Base-by-base conservation (phyloP, 75 land plant species). In the Selaginella tamariscina region DNA sequence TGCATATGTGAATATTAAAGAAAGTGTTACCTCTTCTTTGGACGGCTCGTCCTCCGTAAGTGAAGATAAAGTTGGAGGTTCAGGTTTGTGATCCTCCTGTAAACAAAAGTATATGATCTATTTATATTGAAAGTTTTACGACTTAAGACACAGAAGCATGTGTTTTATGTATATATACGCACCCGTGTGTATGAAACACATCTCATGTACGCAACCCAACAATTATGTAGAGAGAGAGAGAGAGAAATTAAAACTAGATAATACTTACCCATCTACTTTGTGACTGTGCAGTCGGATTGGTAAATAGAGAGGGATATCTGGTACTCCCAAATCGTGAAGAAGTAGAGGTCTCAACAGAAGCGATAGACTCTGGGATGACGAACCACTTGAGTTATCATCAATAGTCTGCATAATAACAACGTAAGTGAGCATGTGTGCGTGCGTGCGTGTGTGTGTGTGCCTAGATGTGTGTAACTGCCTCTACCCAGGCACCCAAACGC, bases 361-460 rank as follows among this genome's bases (percentile, higher is more conserved):
- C 86, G 21, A 80, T 74, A 74, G 98, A 94, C 27, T 87, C 98
- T 54, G 98, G 98, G 98, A 94, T 44, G 98, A 94, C 63, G 85
- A 24, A 27, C 96, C 98, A 69, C 88, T 85, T 56, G 96, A 90
- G 32, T 81, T 79, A 27, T 67, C 84, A 74, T 86, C 98, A 66
- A 79, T 86, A 74, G 86, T 93, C 98, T 93, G 81, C 0, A 74
- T 30, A 64, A 20, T 23, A 23, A 5, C 2, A 1, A 69, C n/a
- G 15, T 11, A 1, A 49, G 21, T 30, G 24, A 65, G 66, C 13
- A 33, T 18, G 23, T 32, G 62, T 8, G 9, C 21, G 54, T 1
- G 27, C 56, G 69, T 55, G 66, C 13, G 56, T 11, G n/a, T 67
- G n/a, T n/a, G n/a, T n/a, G n/a, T n/a, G n/a, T n/a, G n/a, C n/a